A percentile compares a stretch with the other conserved stretches of the same genome.
Conservation (phyloP, 805 yeast species). For the Candida golubevii region DNA sequence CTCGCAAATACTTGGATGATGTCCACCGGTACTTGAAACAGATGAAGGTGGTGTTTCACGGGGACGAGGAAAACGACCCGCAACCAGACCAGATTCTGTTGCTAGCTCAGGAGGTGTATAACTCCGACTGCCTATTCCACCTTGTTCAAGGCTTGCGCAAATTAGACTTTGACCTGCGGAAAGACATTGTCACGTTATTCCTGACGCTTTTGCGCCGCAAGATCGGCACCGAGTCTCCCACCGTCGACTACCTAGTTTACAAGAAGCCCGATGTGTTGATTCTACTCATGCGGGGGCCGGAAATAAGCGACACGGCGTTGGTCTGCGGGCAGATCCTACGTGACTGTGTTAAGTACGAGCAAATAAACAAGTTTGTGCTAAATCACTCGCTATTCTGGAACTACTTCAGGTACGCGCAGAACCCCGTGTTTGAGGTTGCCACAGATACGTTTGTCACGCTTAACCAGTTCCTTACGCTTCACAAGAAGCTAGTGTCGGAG, state of each 20-base stretch:
- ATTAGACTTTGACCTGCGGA: constrained; percentile 86
- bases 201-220: constrained; percentile 74
- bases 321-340: constrained; percentile 75
- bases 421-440: constrained; percentile 80
- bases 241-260: constrained; percentile 72
- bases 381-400: constrained; percentile 70
- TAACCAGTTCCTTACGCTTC: constrained; percentile 62
- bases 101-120: constrained; percentile 75
- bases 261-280: constrained; percentile 62
- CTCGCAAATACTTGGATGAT: constrained; percentile 64
- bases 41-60: constrained; percentile 61
- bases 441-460: constrained; percentile 84
- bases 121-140: constrained; percentile 61
- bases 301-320: constrained; percentile 65
- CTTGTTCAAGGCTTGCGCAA: constrained; percentile 56
- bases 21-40: constrained; percentile 60
- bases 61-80: constrained; percentile 61
- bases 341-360: constrained; percentile 79
- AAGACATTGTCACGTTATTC: constrained; percentile 72
- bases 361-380: constrained; percentile 56
- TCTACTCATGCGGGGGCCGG: constrained; percentile 67
- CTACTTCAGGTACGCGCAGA: constrained; percentile 71
- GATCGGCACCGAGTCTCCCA: constrained; percentile 72
- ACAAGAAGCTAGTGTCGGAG: constrained; percentile 64
- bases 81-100: constrained; percentile 70